Evolutionary conservation across 2,329 filamentous ascomycete genomes (phyloP).

Genomic region (Colletotrichum phormii): DNA sequence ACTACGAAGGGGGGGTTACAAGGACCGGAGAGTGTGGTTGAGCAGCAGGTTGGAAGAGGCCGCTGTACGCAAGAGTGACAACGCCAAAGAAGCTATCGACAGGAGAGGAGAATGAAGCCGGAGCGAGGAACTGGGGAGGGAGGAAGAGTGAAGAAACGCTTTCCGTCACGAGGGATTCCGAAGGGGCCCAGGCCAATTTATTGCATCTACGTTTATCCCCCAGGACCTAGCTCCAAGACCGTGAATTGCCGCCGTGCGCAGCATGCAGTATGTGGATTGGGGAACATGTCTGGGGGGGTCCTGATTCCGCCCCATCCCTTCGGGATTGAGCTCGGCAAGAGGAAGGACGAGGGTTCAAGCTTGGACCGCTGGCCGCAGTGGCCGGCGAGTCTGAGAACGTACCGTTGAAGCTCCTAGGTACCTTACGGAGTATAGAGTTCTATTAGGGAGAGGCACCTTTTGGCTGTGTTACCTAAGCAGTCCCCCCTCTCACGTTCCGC

Average conservation of each 20-base stretch:
- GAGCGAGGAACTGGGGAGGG: neutral
- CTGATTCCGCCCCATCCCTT: slow-evolving; percentile 34
- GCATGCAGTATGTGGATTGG: neutral
- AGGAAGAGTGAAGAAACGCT: neutral
- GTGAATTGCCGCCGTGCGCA: slow-evolving; percentile 25
- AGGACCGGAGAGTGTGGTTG: neutral
- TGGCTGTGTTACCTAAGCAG: neutral
- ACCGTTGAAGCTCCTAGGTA: too few species aligned
- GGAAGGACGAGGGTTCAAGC: slow-evolving; percentile 10
- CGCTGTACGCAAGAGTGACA: neutral
- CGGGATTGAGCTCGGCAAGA: slow-evolving; percentile 37
- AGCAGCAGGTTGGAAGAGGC: neutral
- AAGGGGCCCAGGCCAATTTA: slow-evolving; percentile 30
- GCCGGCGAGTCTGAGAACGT: slow-evolving; percentile 3
- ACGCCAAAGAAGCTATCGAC: neutral
- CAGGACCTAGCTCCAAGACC: slow-evolving; percentile 22
- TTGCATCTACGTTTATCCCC: slow-evolving; percentile 18
- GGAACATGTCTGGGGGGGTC: slow-evolving; percentile 12
- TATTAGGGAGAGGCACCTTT: neutral
- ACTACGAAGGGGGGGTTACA: slow-evolving; percentile 1
- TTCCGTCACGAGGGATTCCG: neutral
- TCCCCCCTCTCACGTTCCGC: slow-evolving; percentile 28
- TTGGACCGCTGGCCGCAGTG: slow-evolving; percentile 10
- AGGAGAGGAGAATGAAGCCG: neutral
- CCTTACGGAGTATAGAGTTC: too few species aligned